Conservation (phyloP, 345 rosid genomes). For the Theobroma cacao region DNA sequence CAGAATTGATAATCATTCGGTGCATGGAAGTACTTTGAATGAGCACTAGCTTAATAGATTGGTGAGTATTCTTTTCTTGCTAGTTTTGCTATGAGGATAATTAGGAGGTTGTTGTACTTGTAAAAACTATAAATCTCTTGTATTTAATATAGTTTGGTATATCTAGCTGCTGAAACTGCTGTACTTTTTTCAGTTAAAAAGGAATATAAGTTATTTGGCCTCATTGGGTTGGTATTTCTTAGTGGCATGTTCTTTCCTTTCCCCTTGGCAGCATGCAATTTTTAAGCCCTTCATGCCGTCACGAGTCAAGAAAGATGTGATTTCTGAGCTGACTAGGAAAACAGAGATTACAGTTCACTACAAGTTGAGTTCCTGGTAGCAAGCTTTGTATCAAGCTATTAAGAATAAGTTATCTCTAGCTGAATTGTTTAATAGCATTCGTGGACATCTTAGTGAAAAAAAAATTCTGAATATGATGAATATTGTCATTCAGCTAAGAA, state of each 20-base stretch:
- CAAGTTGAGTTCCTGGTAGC: slow-evolving; percentile 97
- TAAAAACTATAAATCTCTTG: background rate
- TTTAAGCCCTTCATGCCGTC: slow-evolving; percentile 98
- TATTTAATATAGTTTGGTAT: background rate
- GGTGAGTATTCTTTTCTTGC: slow-evolving; percentile 46
- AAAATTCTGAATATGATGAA: slow-evolving; percentile 95
- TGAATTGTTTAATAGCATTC: slow-evolving; percentile 86
- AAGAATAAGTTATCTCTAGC: slow-evolving; percentile 94
- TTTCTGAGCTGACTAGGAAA: slow-evolving; percentile 91
- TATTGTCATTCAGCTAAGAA: slow-evolving; percentile 96
- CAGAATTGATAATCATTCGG: slow-evolving; percentile 99
- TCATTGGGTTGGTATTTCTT: background rate
- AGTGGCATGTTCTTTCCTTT: slow-evolving; percentile 3
- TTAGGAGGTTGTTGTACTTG: background rate
- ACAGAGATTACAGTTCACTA: slow-evolving; percentile 94
- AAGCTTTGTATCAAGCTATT: slow-evolving; percentile 97
- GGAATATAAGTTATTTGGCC: background rate
- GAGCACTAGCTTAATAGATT: slow-evolving; percentile 99
- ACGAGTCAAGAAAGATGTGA: slow-evolving; percentile 90
- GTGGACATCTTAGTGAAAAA: slow-evolving; percentile 93
- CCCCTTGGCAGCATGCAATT: slow-evolving; percentile 83
- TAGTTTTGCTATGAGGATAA: background rate
- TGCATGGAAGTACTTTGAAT: slow-evolving; percentile 97
- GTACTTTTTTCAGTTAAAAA: background rate
- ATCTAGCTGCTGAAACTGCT: background rate